Conservation (phyloP, 257 asterid genomes). For the Schizonepeta tenuifolia region DNA sequence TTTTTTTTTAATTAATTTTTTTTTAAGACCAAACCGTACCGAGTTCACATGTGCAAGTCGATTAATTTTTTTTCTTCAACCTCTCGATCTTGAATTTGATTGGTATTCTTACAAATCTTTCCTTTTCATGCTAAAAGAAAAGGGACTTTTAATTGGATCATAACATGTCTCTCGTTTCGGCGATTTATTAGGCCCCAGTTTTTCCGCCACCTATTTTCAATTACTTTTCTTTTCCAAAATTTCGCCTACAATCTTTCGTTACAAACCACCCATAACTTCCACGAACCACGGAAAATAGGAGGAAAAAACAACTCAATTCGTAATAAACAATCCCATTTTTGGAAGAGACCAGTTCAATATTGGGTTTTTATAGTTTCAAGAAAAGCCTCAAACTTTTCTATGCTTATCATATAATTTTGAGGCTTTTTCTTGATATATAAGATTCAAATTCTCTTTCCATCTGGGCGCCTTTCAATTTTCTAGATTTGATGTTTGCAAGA, state of each 20-base stretch:
- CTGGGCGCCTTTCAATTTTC: slow-evolving; percentile 24
- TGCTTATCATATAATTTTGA: background rate
- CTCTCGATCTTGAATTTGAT: background rate
- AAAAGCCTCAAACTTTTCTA: slow-evolving; percentile 32
- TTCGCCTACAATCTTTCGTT: background rate
- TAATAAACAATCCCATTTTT: background rate
- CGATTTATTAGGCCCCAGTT: slow-evolving; percentile 9
- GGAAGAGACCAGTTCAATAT: slow-evolving; percentile 27
- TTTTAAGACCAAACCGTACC: no score
- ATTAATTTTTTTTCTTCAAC: background rate
- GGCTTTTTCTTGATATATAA: slow-evolving; percentile 40
- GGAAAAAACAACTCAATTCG: background rate
- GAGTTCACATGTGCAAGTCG: no score
- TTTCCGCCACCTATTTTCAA: slow-evolving; percentile 15
- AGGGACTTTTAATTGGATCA: background rate
- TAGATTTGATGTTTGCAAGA: background rate
- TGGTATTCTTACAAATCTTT: background rate
- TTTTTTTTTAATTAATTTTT: no score
- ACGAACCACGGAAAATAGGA: slow-evolving; percentile 32
- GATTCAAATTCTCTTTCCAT: slow-evolving; percentile 31
- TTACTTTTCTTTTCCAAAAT: background rate
- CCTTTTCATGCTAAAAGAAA: background rate
- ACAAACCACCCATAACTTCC: slow-evolving; percentile 28
- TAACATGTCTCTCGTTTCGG: slow-evolving; percentile 6
- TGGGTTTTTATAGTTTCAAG: slow-evolving; percentile 30